Percentiles rank a stretch among this genome's conserved stretches.
Evolutionary conservation across 2,329 filamentous ascomycete species (phyloP).

Genomic region (Orbilia blumenaviensis): DNA sequence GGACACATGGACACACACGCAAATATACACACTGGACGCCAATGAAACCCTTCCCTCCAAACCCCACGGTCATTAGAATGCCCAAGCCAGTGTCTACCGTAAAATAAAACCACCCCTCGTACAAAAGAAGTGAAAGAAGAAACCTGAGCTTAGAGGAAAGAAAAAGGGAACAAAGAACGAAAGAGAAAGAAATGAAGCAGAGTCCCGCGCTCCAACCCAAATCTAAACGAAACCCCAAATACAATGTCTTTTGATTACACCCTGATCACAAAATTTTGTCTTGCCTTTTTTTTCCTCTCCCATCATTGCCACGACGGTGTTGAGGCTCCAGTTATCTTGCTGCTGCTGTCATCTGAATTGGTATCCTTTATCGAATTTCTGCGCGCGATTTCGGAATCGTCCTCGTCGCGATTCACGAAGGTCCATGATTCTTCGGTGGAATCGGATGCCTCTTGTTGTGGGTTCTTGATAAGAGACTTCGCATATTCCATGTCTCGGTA

Average conservation of each 20-base stretch:
- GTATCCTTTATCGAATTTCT: slow-evolving; percentile 51
- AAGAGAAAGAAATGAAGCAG: slow-evolving; percentile 11
- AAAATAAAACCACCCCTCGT: slow-evolving; percentile 20
- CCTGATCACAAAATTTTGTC: slow-evolving; percentile 18
- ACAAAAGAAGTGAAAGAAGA: slow-evolving; percentile 25
- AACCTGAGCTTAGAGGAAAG: not conserved
- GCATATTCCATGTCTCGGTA: slow-evolving; percentile 97
- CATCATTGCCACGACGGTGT: slow-evolving; percentile 6
- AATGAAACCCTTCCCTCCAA: slow-evolving; percentile 18
- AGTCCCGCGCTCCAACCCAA: slow-evolving; percentile 37
- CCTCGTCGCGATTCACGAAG: slow-evolving; percentile 74
- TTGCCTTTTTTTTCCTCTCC: slow-evolving; percentile 1
- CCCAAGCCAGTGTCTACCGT: slow-evolving; percentile 41
- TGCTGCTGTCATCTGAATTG: slow-evolving; percentile 37
- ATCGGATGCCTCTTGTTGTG: slow-evolving; percentile 63
- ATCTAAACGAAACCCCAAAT: slow-evolving; percentile 51
- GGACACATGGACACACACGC: not conserved
- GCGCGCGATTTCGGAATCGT: slow-evolving; percentile 62
- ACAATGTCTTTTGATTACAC: slow-evolving; percentile 46
- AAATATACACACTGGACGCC: slow-evolving; percentile 36
- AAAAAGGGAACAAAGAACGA: not conserved
- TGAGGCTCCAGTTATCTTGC: slow-evolving; percentile 18
- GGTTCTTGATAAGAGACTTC: slow-evolving; percentile 78
- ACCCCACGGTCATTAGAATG: slow-evolving; percentile 34
- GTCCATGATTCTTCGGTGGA: slow-evolving; percentile 89